Conservation (phyloP, 345 rosid genomes). For the Brassica juncea region DNA sequence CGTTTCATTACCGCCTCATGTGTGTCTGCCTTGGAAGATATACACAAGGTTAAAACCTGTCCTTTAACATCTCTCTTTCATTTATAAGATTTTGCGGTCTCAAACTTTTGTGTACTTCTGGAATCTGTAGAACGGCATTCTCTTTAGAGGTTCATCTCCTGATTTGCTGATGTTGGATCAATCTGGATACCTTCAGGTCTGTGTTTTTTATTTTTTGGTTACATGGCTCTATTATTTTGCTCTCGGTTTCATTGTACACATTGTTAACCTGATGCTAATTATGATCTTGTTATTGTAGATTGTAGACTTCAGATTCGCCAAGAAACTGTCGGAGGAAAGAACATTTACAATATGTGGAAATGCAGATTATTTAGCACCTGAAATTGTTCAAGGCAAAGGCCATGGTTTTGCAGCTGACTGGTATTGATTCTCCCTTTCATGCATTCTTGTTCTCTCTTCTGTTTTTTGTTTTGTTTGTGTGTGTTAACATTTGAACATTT, state of each 20-base stretch:
- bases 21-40: constrained; percentile 69
- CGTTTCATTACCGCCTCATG: constrained; percentile 73
- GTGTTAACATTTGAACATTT: background rate
- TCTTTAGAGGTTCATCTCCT: constrained; percentile 87
- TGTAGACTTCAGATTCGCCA: constrained; percentile 87
- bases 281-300: constrained; percentile 45
- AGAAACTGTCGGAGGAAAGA: constrained; percentile 64
- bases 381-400: constrained; percentile 85
- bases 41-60: constrained; percentile 62
- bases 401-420: constrained; percentile 89
- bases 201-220: constrained; percentile 16
- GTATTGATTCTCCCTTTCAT: constrained; percentile 40
- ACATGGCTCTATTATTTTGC: background rate
- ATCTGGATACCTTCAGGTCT: constrained; percentile 78
- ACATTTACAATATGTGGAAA: constrained; percentile 88
- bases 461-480: background rate
- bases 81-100: constrained; percentile 10
- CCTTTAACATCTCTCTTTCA: background rate
- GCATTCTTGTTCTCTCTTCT: constrained; percentile 1
- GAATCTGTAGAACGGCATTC: constrained; percentile 64
- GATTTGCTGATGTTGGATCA: constrained; percentile 85
- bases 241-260: constrained; percentile 1
- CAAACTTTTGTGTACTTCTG: constrained; percentile 15
- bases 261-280: background rate
- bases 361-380: constrained; percentile 85